These are phyloP conservation scores for Alternaria gaisen DNA, from an alignment of 2,329 filamentous ascomycete genomes.

Conservation along the genomic window DNA sequence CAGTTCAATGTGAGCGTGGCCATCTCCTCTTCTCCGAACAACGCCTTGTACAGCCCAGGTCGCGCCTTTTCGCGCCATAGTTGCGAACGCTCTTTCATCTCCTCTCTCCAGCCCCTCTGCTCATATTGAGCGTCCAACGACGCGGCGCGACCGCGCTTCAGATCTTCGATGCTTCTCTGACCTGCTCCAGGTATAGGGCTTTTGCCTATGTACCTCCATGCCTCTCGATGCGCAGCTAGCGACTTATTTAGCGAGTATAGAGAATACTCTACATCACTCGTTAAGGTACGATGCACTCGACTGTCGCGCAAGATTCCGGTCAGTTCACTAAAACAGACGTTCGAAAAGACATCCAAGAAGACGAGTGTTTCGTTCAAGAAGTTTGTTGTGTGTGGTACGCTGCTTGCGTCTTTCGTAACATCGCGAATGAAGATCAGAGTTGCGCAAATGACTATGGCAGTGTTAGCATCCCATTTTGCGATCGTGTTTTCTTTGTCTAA, in stretches of 20 bases:
- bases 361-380: slow-evolving; percentile 14
- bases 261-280: slow-evolving; percentile 18
- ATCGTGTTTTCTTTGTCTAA: not conserved
- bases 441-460: slow-evolving; percentile 17
- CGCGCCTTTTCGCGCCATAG: slow-evolving; percentile 20
- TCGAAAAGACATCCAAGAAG: slow-evolving; percentile 24
- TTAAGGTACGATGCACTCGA: slow-evolving; percentile 14
- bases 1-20: slow-evolving; percentile 6
- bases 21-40: slow-evolving; percentile 24
- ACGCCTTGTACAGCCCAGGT: slow-evolving; percentile 7
- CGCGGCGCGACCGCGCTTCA: slow-evolving; percentile 8
- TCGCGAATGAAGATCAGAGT: slow-evolving; percentile 29
- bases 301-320: slow-evolving; percentile 20
- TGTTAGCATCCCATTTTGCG: slow-evolving; percentile 3
- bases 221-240: slow-evolving; percentile 24
- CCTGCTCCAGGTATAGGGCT: not conserved
- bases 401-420: slow-evolving; percentile 12
- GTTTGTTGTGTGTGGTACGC: slow-evolving; percentile 5
- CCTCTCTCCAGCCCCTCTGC: slow-evolving; percentile 18
- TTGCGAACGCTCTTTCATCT: slow-evolving; percentile 21
- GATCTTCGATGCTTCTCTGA: not conserved
- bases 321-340: slow-evolving; percentile 22
- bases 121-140: slow-evolving; percentile 6
- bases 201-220: slow-evolving; percentile 17
- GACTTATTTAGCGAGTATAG: slow-evolving; percentile 22